These are phyloP conservation scores for Hirschfeldia incana DNA, from an alignment of 345 rosid species.

Conservation along the genomic window DNA sequence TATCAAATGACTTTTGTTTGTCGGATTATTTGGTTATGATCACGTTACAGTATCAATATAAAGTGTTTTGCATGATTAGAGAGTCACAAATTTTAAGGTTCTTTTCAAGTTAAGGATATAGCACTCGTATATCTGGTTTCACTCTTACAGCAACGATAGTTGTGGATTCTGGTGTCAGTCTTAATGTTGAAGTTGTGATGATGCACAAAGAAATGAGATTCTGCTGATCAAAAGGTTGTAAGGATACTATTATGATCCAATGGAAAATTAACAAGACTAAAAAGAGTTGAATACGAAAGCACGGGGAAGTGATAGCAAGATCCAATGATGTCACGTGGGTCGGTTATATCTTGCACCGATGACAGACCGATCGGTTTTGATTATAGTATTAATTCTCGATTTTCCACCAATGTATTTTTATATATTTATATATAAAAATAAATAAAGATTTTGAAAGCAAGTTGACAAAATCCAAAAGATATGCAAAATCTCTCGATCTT, in stretches of 20 bases:
- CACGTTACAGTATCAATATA: neutral
- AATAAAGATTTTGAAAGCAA: constrained; percentile 18
- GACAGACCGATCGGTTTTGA: constrained; percentile 7
- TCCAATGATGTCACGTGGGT: neutral
- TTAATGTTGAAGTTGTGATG: neutral
- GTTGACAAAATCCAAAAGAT: constrained; percentile 35
- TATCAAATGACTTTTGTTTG: neutral
- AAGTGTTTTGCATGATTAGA: neutral
- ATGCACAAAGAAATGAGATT: neutral
- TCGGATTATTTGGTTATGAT: neutral
- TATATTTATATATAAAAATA: neutral
- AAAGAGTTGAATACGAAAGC: neutral
- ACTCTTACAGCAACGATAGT: neutral
- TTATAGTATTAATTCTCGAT: neutral
- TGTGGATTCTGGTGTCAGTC: neutral
- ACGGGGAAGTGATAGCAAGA: neutral
- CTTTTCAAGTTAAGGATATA: neutral
- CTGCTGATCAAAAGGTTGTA: neutral
- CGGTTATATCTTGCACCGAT: neutral
- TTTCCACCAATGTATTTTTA: neutral
- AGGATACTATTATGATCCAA: neutral
- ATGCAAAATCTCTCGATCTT: constrained; percentile 39
- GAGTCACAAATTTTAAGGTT: neutral
- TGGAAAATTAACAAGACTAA: neutral
- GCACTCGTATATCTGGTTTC: neutral